A percentile compares a stretch with the other conserved stretches of the same genome.
These are phyloP conservation scores for Tricholoma hemisulphureum DNA, from an alignment of 768 basidiomycete species.

Conservation along the genomic window DNA sequence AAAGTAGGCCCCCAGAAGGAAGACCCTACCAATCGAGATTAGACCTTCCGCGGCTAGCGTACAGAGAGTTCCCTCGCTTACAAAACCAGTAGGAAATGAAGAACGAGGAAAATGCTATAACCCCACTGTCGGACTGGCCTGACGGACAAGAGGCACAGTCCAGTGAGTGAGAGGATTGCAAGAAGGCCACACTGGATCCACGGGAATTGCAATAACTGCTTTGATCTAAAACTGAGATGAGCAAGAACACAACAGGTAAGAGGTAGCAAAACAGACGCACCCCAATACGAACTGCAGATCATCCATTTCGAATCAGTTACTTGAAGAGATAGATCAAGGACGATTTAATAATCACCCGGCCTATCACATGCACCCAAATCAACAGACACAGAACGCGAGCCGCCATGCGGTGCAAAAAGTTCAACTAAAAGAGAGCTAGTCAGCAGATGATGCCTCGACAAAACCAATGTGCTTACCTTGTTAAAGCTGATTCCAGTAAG, in stretches of 20 bases:
- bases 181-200: slow-evolving; percentile 38
- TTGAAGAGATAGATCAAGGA: background rate
- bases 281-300: background rate
- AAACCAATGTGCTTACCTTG: slow-evolving; percentile 26
- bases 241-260: background rate
- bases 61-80: slow-evolving; percentile 17
- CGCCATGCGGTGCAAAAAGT: slow-evolving; percentile 45
- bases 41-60: background rate
- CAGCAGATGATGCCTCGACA: background rate
- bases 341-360: slow-evolving; percentile 30
- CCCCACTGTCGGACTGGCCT: slow-evolving; percentile 43
- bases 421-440: slow-evolving; percentile 29
- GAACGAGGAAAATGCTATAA: slow-evolving; percentile 54
- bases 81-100: slow-evolving; percentile 45
- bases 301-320: background rate
- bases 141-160: slow-evolving; percentile 48
- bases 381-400: slow-evolving; percentile 48
- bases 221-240: background rate
- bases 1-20: slow-evolving; percentile 1
- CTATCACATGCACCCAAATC: slow-evolving; percentile 47
- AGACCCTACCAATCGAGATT: background rate
- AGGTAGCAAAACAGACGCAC: background rate
- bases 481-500: slow-evolving; percentile 54
- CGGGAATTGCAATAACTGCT: slow-evolving; percentile 4
- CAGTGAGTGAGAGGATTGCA: slow-evolving; percentile 38